Base-by-base conservation (phyloP, 768 basidiomycete species). In the Mycena albidolilacea region DNA sequence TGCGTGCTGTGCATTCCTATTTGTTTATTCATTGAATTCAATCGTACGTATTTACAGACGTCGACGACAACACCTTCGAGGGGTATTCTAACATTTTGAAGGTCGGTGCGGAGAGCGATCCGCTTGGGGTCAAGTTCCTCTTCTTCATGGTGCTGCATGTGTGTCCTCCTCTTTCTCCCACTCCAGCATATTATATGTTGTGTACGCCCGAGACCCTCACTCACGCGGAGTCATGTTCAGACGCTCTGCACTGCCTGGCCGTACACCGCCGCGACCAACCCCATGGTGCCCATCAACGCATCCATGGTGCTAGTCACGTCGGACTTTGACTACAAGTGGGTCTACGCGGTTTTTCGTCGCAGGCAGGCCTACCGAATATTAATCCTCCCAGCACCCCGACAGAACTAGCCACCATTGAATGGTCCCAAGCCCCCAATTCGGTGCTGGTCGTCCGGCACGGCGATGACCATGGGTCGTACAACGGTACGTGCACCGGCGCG, bases 381-480 rank as follows among this genome's bases (percentile, higher is more conserved):
- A 43, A 12, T 19, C 3, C 35, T 17, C 35, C 12, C 41, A 71
- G 70, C 58, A 64, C 64, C 30, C 70, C 70, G 43, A 74, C 55
- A 11, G 69, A 64, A 65, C 57, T 54, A 14, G 69, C 62, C 52
- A 46, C 14, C 11, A 21, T 74, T 10, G 64, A 64, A 65, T 65
- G 59, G 63, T 15, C 35, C 5, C 48, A 37, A 44, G 67, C 58
- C 59, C 39, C 38, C 11, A 73, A 73, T 68, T 64, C 67, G n/a
- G 58, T 65, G 52, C 63, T 69, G 39, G 65, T 67, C 9, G 70
- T 67, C 23, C 64, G 70, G 44, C 70, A 71, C 55, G 70, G 71
- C n/a, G 71, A 72, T 39, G 65, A 65, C 70, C 61, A 86, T 83
- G 4, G 86, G 15, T 50, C 67, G 4, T 61, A 62, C 21, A 62